These are phyloP conservation scores for Fusarium napiforme DNA, from an alignment of 2,329 filamentous ascomycete genomes.

Conservation along the genomic window DNA sequence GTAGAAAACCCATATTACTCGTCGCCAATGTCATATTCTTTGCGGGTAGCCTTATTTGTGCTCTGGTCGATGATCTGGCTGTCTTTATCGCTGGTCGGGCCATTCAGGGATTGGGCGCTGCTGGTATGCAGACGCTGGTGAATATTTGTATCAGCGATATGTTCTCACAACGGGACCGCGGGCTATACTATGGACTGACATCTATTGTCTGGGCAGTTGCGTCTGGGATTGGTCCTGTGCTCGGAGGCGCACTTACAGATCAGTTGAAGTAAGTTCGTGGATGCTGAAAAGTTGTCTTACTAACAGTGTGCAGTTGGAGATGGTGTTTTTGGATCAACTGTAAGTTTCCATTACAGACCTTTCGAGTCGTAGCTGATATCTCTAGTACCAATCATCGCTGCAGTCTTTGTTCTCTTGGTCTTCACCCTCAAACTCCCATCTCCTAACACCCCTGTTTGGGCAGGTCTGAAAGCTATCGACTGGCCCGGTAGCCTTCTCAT, in stretches of 20 bases:
- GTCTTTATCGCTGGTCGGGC: slow-evolving; percentile 53
- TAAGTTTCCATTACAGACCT: slow-evolving; percentile 37
- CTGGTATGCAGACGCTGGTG: slow-evolving; percentile 63
- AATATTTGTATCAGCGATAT: slow-evolving; percentile 65
- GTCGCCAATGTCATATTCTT: slow-evolving; percentile 62
- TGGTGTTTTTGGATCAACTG: slow-evolving; percentile 66
- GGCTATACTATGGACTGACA: slow-evolving; percentile 70
- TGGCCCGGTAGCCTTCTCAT: slow-evolving; percentile 71
- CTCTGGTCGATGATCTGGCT: slow-evolving; percentile 58
- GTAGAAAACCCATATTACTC: slow-evolving; percentile 64
- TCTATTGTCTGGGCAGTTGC: slow-evolving; percentile 75
- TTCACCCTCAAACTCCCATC: slow-evolving; percentile 75
- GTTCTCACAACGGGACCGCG: slow-evolving; percentile 55
- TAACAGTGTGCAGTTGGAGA: slow-evolving; percentile 45
- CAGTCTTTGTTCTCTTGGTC: slow-evolving; percentile 67
- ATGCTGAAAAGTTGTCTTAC: background rate
- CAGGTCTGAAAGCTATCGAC: slow-evolving; percentile 71
- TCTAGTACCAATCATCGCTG: slow-evolving; percentile 60
- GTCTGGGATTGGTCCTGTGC: slow-evolving; percentile 71
- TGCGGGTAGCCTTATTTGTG: slow-evolving; percentile 61
- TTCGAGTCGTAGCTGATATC: background rate
- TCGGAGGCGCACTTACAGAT: slow-evolving; percentile 73
- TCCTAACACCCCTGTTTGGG: slow-evolving; percentile 69
- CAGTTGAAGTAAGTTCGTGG: slow-evolving; percentile 58
- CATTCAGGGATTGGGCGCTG: slow-evolving; percentile 63